phyloP scores from a whole-genome alignment of 2,329 filamentous ascomycete species.

The Chrysoporthe puriensis region DNA sequence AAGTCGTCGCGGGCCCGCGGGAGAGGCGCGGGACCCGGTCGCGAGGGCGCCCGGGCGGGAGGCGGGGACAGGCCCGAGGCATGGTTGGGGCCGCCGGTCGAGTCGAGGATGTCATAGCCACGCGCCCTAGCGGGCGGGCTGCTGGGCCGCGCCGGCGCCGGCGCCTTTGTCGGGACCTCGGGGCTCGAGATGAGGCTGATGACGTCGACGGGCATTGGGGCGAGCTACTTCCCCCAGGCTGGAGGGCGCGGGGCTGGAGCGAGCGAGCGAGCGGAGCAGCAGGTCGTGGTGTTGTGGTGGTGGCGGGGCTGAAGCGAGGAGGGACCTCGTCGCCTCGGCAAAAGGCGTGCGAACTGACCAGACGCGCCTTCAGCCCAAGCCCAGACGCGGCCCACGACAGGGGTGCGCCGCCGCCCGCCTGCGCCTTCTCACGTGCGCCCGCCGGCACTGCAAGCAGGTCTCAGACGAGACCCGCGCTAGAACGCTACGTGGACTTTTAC shows the following conservation, averaged over 20 bases:
- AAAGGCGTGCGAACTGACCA: no score
- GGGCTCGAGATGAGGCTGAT: slow-evolving; percentile 31
- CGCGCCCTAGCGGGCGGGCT: slow-evolving; percentile 12
- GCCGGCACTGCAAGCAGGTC: no score
- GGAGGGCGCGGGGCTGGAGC: slow-evolving; percentile 6
- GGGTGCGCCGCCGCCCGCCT: no score
- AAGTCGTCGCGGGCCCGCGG: slow-evolving; percentile 30
- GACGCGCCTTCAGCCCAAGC: no score
- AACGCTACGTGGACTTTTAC: no score
- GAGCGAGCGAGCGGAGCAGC: background rate
- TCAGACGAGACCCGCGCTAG: no score
- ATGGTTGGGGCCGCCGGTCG: slow-evolving; percentile 29
- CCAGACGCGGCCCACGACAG: no score
- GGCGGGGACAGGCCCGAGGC: background rate
- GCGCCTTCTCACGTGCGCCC: no score
- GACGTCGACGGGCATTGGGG: slow-evolving; percentile 24
- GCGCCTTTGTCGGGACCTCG: slow-evolving; percentile 5
- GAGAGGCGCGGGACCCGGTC: background rate
- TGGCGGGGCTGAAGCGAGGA: no score
- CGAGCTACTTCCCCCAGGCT: slow-evolving; percentile 7
- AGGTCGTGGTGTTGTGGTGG: background rate
- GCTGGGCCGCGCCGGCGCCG: background rate
- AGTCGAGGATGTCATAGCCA: slow-evolving; percentile 31
- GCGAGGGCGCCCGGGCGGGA: background rate
- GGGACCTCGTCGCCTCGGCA: no score